These are phyloP conservation scores for Pleurotus tuber-regium DNA, from an alignment of 768 basidiomycete species.

Conservation along the genomic window DNA sequence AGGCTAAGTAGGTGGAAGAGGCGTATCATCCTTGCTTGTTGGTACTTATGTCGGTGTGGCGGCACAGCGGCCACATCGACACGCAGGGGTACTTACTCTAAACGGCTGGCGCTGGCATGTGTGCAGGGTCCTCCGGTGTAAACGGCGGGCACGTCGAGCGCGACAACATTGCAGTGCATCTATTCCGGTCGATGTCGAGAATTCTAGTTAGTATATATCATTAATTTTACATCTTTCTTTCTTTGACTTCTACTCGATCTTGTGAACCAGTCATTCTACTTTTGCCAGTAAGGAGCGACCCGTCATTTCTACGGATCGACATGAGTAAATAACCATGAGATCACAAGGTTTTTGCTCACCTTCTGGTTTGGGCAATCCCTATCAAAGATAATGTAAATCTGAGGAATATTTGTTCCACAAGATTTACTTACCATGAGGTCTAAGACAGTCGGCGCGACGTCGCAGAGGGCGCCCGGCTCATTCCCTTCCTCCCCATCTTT, in stretches of 20 bases:
- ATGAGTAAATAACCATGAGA: conserved; percentile 9
- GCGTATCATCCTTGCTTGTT: neutral
- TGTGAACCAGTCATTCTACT: no score
- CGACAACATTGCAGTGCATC: no score
- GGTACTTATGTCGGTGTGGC: neutral
- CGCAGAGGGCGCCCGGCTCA: conserved; percentile 77
- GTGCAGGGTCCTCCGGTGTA: neutral
- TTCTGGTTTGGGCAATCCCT: conserved; percentile 67
- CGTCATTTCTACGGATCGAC: conserved; percentile 46
- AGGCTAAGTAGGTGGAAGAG: neutral
- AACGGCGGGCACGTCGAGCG: no score
- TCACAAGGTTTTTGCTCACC: conserved; percentile 37
- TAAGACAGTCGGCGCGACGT: conserved; percentile 88
- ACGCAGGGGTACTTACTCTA: neutral
- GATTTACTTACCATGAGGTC: conserved; percentile 53
- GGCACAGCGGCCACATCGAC: neutral
- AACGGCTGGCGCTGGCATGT: neutral
- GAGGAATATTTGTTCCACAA: conserved; percentile 4
- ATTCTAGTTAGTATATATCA: neutral
- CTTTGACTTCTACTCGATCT: neutral
- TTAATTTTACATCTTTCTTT: neutral
- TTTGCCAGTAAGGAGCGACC: conserved; percentile 52
- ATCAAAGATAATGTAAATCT: neutral
- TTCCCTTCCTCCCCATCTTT: conserved; percentile 45
- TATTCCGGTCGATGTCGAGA: neutral